Conservation (phyloP, 768 basidiomycete species). For the Lactifluus echinatus region DNA sequence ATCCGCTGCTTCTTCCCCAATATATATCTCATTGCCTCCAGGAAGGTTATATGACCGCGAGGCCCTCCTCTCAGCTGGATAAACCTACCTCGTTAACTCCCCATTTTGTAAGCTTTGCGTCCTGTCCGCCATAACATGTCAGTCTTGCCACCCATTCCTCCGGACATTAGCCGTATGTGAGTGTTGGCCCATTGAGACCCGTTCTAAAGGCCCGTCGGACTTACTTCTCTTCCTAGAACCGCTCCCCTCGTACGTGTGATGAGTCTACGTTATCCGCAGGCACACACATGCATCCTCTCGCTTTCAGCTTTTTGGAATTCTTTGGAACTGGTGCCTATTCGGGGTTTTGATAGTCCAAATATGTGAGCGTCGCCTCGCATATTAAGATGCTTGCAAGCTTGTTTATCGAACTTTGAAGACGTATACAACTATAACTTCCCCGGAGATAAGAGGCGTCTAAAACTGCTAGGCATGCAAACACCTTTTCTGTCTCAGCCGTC, state of each 20-base stretch:
- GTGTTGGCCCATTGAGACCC: background rate
- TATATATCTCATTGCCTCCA: too few relatives aligned
- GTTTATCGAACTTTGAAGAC: background rate
- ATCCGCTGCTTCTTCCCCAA: too few relatives aligned
- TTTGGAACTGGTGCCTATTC: slow-evolving; percentile 11
- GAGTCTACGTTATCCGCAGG: background rate
- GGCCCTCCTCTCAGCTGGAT: background rate
- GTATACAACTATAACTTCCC: slow-evolving; percentile 13
- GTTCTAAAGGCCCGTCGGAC: background rate
- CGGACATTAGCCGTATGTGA: background rate
- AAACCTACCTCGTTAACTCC: too few relatives aligned
- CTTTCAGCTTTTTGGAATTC: slow-evolving; percentile 2
- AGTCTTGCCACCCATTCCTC: background rate
- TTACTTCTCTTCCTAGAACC: background rate
- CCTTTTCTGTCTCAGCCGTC: background rate
- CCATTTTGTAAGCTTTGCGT: background rate
- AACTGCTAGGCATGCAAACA: slow-evolving; percentile 1
- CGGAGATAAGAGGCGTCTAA: background rate
- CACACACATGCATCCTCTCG: background rate
- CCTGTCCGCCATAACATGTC: background rate
- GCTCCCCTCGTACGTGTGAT: slow-evolving; percentile 2
- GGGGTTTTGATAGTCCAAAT: slow-evolving; percentile 3
- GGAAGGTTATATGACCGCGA: too few relatives aligned
- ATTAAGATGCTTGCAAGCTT: background rate
- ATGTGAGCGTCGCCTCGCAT: background rate